phyloP scores from a whole-genome alignment of 768 basidiomycete species.

The Boletus bicolor region DNA sequence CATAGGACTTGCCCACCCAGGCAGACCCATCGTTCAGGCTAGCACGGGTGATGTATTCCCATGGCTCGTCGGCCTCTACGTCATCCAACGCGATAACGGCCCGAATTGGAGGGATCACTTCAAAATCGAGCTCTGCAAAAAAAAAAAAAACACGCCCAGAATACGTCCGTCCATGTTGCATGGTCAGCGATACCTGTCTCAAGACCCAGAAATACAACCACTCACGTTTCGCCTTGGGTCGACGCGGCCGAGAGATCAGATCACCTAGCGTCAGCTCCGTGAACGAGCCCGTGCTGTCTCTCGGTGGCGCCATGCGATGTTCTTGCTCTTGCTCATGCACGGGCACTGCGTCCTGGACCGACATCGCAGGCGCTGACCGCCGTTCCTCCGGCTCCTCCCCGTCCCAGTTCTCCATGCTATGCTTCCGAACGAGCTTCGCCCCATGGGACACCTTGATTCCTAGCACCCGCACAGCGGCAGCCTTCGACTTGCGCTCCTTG shows the following conservation, averaged over 20 bases:
- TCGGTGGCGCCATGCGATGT: constrained; percentile 1
- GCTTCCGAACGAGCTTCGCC: constrained; percentile 22
- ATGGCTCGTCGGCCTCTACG: constrained; percentile 26
- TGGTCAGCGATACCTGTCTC: not conserved
- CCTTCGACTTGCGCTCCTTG: constrained; percentile 33
- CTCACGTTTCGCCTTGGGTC: constrained; percentile 26
- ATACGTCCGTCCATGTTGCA: not conserved
- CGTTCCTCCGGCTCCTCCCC: constrained; percentile 15
- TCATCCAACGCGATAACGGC: constrained; percentile 33
- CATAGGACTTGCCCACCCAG: constrained; percentile 34
- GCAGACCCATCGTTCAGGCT: constrained; percentile 25
- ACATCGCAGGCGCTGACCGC: not conserved
- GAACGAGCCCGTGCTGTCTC: constrained; percentile 8
- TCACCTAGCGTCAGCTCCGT: constrained; percentile 27
- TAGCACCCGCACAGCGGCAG: constrained; percentile 8
- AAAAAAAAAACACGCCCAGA: too few species aligned
- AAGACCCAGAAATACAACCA: not conserved
- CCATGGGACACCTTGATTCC: constrained; percentile 20
- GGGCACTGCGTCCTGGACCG: not conserved
- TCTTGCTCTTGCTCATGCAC: not conserved
- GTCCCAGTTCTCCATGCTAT: constrained; percentile 31
- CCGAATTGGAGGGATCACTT: constrained; percentile 30
- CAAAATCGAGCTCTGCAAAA: constrained; percentile 27
- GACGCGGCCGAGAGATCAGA: constrained; percentile 24
- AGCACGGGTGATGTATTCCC: constrained; percentile 32